Percentiles rank a stretch among this genome's conserved stretches.
These are phyloP conservation scores for Colletotrichum spinosum DNA, from an alignment of 2,329 filamentous ascomycete genomes.

Conservation along the genomic window DNA sequence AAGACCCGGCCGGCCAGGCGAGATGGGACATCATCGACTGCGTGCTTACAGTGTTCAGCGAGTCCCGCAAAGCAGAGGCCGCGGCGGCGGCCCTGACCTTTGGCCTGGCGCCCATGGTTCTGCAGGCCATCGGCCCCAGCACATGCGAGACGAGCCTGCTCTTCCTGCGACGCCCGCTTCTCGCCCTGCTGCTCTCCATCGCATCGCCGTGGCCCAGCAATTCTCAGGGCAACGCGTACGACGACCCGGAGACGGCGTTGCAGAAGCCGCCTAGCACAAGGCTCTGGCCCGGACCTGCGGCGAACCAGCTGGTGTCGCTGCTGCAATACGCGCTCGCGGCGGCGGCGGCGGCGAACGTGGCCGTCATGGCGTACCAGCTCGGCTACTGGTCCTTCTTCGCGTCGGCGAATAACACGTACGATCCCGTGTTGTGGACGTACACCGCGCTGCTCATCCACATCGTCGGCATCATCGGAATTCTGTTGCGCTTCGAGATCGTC, in stretches of 20 bases:
- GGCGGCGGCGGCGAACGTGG: background rate
- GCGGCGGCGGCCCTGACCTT: background rate
- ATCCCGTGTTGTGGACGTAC: background rate
- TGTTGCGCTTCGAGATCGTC: background rate
- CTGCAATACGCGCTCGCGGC: background rate
- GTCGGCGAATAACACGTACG: background rate
- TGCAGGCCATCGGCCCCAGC: background rate
- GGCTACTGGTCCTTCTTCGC: background rate
- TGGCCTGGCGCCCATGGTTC: background rate
- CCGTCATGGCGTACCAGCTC: background rate
- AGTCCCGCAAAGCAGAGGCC: background rate
- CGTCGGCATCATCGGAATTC: background rate
- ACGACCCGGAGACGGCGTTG: background rate
- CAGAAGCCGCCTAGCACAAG: no score
- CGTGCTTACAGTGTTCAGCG: background rate
- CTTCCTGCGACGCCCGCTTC: background rate
- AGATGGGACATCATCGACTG: background rate
- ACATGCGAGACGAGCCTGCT: background rate
- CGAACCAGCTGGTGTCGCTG: background rate
- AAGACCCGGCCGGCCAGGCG: background rate
- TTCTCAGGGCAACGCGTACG: background rate
- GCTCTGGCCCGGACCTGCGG: background rate
- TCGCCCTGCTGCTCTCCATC: background rate
- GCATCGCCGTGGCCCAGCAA: conserved; percentile 1
- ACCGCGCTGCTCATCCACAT: background rate